A percentile compares a stretch with the other conserved stretches of the same genome.
Conservation (phyloP, 345 rosid genomes). For the Firmiana major region DNA sequence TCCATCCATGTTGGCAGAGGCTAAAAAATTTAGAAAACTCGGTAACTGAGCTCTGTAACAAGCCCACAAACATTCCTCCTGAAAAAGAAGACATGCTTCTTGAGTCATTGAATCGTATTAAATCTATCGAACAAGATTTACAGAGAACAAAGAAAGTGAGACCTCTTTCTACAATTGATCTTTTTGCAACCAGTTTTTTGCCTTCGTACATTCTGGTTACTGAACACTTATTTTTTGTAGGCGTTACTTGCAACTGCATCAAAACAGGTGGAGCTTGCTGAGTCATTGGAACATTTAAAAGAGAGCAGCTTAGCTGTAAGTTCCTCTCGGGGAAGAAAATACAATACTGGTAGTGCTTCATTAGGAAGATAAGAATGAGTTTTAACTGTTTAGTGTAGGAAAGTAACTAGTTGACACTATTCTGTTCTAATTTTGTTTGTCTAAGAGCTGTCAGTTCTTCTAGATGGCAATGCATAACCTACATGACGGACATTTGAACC, state of each 20-base stretch:
- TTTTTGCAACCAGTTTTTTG: not conserved
- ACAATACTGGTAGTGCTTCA: not conserved
- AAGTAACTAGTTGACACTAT: not conserved
- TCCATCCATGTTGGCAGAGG: constrained; percentile 82
- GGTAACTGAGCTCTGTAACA: constrained; percentile 63
- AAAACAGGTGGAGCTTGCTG: constrained; percentile 87
- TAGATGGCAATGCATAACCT: not conserved
- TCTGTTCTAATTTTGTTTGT: not conserved
- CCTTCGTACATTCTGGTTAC: not conserved
- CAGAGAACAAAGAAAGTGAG: constrained; percentile 83
- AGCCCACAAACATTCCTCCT: constrained; percentile 68
- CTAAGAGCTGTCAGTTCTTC: not conserved
- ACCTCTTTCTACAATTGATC: not conserved
- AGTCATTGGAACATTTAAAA: constrained; percentile 67
- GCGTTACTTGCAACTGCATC: constrained; percentile 85
- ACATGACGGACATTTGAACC: not conserved
- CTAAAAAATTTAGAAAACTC: constrained; percentile 67
- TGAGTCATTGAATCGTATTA: constrained; percentile 77
- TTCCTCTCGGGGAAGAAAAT: constrained; percentile 3
- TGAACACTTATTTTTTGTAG: constrained; percentile 38
- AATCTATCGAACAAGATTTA: constrained; percentile 74
- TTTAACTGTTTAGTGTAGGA: not conserved
- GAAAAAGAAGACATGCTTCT: constrained; percentile 88
- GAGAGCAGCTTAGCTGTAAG: constrained; percentile 52
- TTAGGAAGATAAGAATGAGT: not conserved